Evolutionary conservation across 2,329 filamentous ascomycete species (phyloP), one percentile per base, ranked within the genome.

Genomic region (Colletotrichum limetticola): DNA sequence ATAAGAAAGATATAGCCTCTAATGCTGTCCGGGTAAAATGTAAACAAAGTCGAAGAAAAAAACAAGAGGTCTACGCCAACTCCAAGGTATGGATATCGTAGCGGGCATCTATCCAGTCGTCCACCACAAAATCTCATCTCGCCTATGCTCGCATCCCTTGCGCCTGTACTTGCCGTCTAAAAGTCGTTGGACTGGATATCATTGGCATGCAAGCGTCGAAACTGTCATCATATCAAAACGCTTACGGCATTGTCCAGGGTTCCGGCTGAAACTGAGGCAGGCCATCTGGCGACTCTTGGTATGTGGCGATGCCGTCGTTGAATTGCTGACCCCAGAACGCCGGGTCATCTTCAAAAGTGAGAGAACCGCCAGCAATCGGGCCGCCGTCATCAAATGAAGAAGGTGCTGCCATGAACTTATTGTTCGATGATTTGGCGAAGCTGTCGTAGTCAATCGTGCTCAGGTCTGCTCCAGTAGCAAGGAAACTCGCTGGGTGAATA

Each of bases 361-460:
- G 81, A 58, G 87, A 84, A 19, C 83, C 81, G 28, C 80, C 81
- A 53, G 82, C 79, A 74, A 85, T 78, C 7, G 83, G 79, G 53
- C 80, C 81, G 55, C 77, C 78, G 42, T 85, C 83, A 49, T 85
- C 83, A 52, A 82, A 79, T 1, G 83, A 82, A 5, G 82, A 78
- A 26, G 84, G 78, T 3, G 82, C 81, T 14, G 84, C 82, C 66
- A 85, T 77, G 72, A 84, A 84, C 76, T 88, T 88, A 77, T 81
- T 83, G 58, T 85, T 82, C 0, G 83, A 82, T 65, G 86, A 86
- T 76, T 88, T 87, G 76, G 88, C 85, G 78, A 91, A 89, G 70
- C 87, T 87, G 72, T 89, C 86, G 75, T 89, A 87, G 76, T 90
- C 89, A 70, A 90, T 84, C 75, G 82, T 83, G 61, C 83, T 84